Evolutionary conservation across 208 protist genomes (phyloP), one percentile per base, ranked within the genome.

Genomic region (Trypanosoma scelopori): DNA sequence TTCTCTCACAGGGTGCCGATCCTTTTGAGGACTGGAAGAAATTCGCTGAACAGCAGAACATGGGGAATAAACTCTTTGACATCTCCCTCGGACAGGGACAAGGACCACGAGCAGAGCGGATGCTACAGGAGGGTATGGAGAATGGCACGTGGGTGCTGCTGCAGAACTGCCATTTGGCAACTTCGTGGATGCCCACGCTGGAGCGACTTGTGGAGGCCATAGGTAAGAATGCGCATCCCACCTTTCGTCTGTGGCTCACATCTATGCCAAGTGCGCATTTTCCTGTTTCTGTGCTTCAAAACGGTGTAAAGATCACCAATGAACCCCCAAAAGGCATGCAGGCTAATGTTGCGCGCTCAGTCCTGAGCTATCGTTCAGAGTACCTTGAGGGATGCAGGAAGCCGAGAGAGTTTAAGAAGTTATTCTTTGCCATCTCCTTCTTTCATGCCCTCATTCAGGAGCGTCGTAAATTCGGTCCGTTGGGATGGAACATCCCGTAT

Each of bases 401-500:
- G 79, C 79, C 93, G 12, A 69, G 50, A 13, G 87, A 85, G 55
- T 98, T 97, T 76, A 94, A 96, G 61, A 98, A 97, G 78, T 78
- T 99, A 9, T 91, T 99, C 55, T 99, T 99, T 76, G 78, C 92
- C 53, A 84, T 99, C 71, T 97, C 86, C 59, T 98, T 99, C 81
- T 99, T 99, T 87, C 98, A 99, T 81, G 95, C 96, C 3, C 71
- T 98, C 37, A 88, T 99, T 64, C 94, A 99, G 68, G 98, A 99
- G 74, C 82, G 98, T 55, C 83, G 98, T 61, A 99, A 99, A 84
- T 99, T 99, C 76, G 98, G 98, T 32, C 81, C 98, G 43, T 85
- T 99, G 2, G 98, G 98, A 23, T 99, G 97, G 95, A 99, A 99
- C 79, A 98, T 99, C 61, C 81, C 87, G 0, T 99, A 99, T 85